These are phyloP conservation scores for Penicillium sp. DNA, from an alignment of 2,329 filamentous ascomycete genomes.

Conservation along the genomic window DNA sequence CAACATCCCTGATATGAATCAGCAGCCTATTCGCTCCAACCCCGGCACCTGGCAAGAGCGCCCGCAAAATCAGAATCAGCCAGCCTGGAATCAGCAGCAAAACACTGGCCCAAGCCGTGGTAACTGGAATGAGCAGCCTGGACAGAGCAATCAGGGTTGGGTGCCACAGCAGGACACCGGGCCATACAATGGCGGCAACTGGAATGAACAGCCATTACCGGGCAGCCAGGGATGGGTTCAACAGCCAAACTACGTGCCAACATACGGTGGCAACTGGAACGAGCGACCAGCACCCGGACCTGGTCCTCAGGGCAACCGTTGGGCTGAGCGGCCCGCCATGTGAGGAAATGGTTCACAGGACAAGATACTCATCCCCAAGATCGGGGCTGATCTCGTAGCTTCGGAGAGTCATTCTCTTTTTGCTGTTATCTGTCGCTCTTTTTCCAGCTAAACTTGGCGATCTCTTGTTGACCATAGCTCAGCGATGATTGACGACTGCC, in stretches of 20 bases:
- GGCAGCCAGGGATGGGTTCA: background rate
- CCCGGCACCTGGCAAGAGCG: background rate
- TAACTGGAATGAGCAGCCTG: background rate
- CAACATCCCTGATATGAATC: no score
- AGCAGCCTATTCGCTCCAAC: background rate
- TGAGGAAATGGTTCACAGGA: background rate
- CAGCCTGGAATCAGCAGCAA: background rate
- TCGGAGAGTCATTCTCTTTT: background rate
- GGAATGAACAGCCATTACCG: background rate
- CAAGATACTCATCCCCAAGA: background rate
- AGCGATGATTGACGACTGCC: background rate
- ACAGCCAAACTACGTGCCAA: background rate
- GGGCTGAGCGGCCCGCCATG: background rate
- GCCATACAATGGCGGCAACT: background rate
- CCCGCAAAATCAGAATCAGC: background rate
- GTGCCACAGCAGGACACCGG: background rate
- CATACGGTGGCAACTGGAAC: background rate
- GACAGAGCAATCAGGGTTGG: background rate
- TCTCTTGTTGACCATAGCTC: background rate
- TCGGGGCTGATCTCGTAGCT: no score
- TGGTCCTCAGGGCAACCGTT: background rate
- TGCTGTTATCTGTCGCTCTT: background rate
- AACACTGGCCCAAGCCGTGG: background rate
- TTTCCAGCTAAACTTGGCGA: background rate
- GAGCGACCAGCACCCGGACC: background rate